Conservation (phyloP, 2,329 filamentous ascomycete genomes). For the Pyricularia sp. region DNA sequence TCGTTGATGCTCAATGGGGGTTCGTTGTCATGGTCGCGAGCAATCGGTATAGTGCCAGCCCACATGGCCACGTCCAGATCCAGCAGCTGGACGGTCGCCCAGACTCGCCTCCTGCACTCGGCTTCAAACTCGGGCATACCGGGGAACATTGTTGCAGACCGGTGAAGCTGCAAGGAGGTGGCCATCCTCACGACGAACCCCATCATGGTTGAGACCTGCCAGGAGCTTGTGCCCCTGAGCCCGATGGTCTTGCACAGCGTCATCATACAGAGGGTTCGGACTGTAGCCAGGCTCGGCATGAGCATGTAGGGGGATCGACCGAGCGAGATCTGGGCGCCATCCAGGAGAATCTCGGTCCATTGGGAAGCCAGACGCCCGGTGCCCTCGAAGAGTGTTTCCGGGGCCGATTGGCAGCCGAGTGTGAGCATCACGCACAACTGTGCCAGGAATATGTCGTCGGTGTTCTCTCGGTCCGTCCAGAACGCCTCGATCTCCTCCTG, state of each 20-base stretch:
- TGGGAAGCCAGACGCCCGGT: conserved; percentile 11
- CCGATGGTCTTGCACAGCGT: conserved; percentile 14
- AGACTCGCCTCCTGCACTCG: conserved; percentile 15
- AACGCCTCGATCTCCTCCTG: conserved; percentile 13
- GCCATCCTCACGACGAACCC: conserved; percentile 13
- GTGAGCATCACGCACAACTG: conserved; percentile 18
- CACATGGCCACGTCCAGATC: conserved; percentile 17
- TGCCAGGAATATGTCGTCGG: conserved; percentile 14
- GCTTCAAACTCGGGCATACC: conserved; percentile 11
- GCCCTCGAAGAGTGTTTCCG: conserved; percentile 8
- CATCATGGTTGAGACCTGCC: conserved; percentile 14
- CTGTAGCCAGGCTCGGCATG: conserved; percentile 12
- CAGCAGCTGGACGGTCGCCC: conserved; percentile 17
- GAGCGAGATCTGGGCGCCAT: conserved; percentile 15
- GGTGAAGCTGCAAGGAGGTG: conserved; percentile 15
- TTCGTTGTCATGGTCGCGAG: conserved; percentile 13
- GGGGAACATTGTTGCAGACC: conserved; percentile 9
- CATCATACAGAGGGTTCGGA: conserved; percentile 17
- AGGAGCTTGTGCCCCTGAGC: conserved; percentile 11
- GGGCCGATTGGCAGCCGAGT: conserved; percentile 14
- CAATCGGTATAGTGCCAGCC: conserved; percentile 13
- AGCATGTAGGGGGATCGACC: conserved; percentile 12
- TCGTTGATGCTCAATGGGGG: conserved; percentile 13
- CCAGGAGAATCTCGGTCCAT: conserved; percentile 14
- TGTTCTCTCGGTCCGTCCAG: conserved; percentile 10